Evolutionary conservation across 345 rosid genomes (phyloP).

Genomic region (Jatropha curcas): DNA sequence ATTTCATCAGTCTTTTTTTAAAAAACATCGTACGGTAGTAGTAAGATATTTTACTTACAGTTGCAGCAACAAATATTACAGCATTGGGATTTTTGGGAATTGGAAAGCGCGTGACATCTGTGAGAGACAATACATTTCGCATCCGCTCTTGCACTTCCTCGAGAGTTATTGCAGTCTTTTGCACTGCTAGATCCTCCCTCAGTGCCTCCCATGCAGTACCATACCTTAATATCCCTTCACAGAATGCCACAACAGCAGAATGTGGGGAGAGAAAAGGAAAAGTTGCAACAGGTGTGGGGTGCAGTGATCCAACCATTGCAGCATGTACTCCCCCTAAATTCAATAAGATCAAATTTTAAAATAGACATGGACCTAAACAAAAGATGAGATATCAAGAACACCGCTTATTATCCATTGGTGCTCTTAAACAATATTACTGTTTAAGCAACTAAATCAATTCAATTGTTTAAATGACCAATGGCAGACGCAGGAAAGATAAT

Average conservation of each 20-base stretch:
- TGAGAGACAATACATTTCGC: slow-evolving; percentile 90
- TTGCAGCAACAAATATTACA: slow-evolving; percentile 92
- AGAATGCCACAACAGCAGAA: slow-evolving; percentile 98
- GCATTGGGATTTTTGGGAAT: slow-evolving; percentile 82
- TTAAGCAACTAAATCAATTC: not conserved
- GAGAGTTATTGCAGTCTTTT: slow-evolving; percentile 74
- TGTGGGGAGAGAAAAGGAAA: slow-evolving; percentile 98
- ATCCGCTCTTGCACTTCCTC: slow-evolving; percentile 90
- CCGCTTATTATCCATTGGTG: slow-evolving; percentile 5
- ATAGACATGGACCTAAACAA: not conserved
- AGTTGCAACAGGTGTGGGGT: slow-evolving; percentile 94
- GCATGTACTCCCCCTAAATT: slow-evolving; percentile 93
- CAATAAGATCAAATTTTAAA: slow-evolving; percentile 26
- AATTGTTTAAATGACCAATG: not conserved
- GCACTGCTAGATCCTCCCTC: slow-evolving; percentile 81
- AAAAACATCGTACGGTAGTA: slow-evolving; percentile 6
- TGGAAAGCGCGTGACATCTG: slow-evolving; percentile 98
- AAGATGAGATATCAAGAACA: not conserved
- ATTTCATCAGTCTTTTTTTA: slow-evolving; percentile 3
- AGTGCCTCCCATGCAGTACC: slow-evolving; percentile 99
- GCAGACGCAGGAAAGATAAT: not conserved
- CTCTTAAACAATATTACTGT: slow-evolving; percentile 3
- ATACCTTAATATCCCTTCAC: slow-evolving; percentile 89
- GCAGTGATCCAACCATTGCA: slow-evolving; percentile 98
- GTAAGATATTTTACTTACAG: slow-evolving; percentile 60